Evolutionary conservation across 192 early-diverging fungal species (phyloP).

Genomic region (Irineochytrium annulatum): DNA sequence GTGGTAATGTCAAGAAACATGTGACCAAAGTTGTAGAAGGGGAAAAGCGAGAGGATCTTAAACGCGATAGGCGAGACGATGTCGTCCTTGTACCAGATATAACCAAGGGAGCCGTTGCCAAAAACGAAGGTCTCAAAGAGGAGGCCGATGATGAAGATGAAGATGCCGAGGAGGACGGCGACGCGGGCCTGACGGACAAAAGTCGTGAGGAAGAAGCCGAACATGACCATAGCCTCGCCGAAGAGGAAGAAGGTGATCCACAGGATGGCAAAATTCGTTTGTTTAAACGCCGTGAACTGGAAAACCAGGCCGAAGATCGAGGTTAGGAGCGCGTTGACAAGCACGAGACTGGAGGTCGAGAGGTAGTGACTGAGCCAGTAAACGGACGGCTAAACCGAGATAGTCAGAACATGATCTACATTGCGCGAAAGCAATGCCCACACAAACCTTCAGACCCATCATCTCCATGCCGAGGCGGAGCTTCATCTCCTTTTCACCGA

Average conservation of each 20-base stretch:
- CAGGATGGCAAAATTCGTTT: conserved; percentile 54
- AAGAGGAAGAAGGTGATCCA: conserved; percentile 70
- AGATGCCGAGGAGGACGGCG: conserved; percentile 70
- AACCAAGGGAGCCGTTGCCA: conserved; percentile 37
- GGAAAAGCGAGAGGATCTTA: conserved; percentile 30
- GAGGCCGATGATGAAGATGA: conserved; percentile 74
- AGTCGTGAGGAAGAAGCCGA: conserved; percentile 67
- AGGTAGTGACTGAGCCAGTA: conserved; percentile 69
- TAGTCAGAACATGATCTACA: conserved; percentile 8
- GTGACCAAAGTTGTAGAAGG: conserved; percentile 45
- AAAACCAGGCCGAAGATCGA: conserved; percentile 57
- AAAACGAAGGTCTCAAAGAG: conserved; percentile 64
- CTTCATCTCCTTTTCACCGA: conserved; percentile 69
- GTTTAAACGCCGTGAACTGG: conserved; percentile 57
- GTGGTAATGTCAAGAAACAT: conserved; percentile 71
- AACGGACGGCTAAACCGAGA: conserved; percentile 33
- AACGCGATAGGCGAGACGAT: conserved; percentile 8
- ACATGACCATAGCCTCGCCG: conserved; percentile 67
- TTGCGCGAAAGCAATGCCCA: conserved; percentile 2
- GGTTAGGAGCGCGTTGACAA: conserved; percentile 57
- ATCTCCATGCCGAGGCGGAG: conserved; percentile 69
- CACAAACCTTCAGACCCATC: conserved; percentile 80
- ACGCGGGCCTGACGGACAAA: conserved; percentile 57
- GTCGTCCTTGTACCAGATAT: conserved; percentile 36
- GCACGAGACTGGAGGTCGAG: conserved; percentile 49